Evolutionary conservation across 805 yeast genomes (phyloP), one percentile per base, ranked within the genome.

Genomic region (Kurtzmaniella fragi): DNA sequence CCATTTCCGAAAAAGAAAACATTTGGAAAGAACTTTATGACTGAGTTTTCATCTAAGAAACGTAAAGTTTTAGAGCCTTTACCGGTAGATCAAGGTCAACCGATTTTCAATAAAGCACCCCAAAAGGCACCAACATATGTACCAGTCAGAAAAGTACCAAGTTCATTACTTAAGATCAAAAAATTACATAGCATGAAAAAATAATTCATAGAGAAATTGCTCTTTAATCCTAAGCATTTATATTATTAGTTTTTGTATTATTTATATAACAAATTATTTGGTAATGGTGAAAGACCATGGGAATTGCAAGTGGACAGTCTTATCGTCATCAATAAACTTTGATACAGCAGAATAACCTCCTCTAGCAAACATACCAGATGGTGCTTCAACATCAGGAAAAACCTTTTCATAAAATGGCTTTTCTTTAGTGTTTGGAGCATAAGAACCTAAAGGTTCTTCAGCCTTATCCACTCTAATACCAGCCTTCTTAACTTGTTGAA

Each of bases 381-480:
- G 97, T 5, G 96, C 96, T 60, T 88, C 95, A 43, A 84, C 89
- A 37, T 65, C 73, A 31, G 60, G 53, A 54, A 52, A 75, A 59
- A 40, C 71, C 73, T 62, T 63, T 48, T 78, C 86, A 56, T 85
- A 89, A 56, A 61, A 82, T 7, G 95, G 95, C 55, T 82, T 85
- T 32, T 77, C 86, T 41, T 66, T 70, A 3, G 96, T 88, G 59
- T 78, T 85, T 50, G 97, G 97, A 8, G 95, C 90, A 59, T 82
- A 90, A 3, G 93, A 82, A 3, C 97, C 97, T 57, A 88, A 73
- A 33, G 90, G 93, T 59, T 88, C 95, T 47, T 86, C 95, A 32
- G 81, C 64, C 56, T 83, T 86, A 57, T 87, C 95, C 31, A 90
- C 87, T 17, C 90, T 77, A 45, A 90, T 84, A 27, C 95, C 96